Percentiles rank a stretch among this genome's conserved stretches.
Evolutionary conservation across 2,329 filamentous ascomycete genomes (phyloP).

Genomic region (Paradendryphiella salina): DNA sequence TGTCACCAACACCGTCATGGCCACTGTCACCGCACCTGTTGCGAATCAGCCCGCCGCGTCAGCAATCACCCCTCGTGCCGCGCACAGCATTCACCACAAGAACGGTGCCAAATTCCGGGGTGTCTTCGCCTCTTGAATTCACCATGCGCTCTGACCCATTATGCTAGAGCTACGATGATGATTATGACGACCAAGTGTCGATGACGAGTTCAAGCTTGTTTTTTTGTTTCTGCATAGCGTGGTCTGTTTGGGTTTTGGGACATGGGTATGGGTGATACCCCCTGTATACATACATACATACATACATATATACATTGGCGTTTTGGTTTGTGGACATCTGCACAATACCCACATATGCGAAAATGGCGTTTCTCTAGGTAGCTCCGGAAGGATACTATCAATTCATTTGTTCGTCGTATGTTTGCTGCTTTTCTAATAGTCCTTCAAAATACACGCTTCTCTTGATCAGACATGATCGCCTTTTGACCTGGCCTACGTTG

Average conservation of each 20-base stretch:
- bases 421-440: not conserved
- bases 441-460: too few species aligned
- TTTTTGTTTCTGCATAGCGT: slow-evolving; percentile 4
- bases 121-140: slow-evolving; percentile 9
- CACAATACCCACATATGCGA: not conserved
- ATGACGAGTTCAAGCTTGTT: not conserved
- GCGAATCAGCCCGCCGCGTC: slow-evolving; percentile 6
- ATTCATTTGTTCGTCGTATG: not conserved
- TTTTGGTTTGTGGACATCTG: slow-evolving; percentile 8
- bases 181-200: not conserved
- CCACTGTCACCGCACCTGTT: slow-evolving; percentile 4
- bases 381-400: not conserved
- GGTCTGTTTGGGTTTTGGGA: not conserved
- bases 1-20: slow-evolving; percentile 25
- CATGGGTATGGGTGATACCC: slow-evolving; percentile 19
- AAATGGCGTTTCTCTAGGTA: not conserved
- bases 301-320: slow-evolving; percentile 20
- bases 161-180: not conserved
- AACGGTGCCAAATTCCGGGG: slow-evolving; percentile 35
- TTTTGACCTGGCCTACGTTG: too few species aligned
- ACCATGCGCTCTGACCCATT: not conserved
- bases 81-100: slow-evolving; percentile 11
- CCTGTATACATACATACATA: too few species aligned
- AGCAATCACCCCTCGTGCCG: slow-evolving; percentile 1
- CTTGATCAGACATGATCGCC: too few species aligned